Percentiles rank a stretch among this genome's conserved stretches.
Conservation (phyloP, 176 grass and related monocot species). For the Zoysia pacifica region DNA sequence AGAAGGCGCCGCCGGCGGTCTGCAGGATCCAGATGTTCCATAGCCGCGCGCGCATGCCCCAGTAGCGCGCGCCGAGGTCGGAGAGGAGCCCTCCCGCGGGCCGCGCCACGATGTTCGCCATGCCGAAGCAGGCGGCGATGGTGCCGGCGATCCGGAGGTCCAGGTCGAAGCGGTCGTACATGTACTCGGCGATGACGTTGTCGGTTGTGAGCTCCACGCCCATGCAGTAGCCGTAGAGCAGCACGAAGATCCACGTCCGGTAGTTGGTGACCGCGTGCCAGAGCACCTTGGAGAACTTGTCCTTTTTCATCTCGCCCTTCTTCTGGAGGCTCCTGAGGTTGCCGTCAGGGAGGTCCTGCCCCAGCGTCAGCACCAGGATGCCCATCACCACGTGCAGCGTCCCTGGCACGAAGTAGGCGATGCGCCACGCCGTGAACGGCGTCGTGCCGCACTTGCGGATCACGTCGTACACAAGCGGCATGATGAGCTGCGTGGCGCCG, state of each 20-base stretch:
- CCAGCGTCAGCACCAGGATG: constrained; percentile 62
- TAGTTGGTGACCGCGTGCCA: constrained; percentile 78
- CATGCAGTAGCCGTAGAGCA: constrained; percentile 90
- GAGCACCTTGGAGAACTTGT: constrained; percentile 80
- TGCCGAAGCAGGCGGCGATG: constrained; percentile 87
- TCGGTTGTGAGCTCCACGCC: constrained; percentile 91
- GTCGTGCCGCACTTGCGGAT: constrained; percentile 60
- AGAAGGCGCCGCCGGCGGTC: constrained; percentile 78
- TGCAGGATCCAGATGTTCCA: constrained; percentile 96
- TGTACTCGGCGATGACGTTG: constrained; percentile 92
- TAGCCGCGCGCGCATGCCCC: constrained; percentile 75
- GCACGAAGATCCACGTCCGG: constrained; percentile 85
- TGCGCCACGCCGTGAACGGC: constrained; percentile 62
- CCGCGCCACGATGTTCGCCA: constrained; percentile 78
- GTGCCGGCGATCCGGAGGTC: constrained; percentile 68
- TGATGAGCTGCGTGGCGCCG: constrained; percentile 88
- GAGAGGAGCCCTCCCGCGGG: constrained; percentile 67
- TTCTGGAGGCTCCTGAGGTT: constrained; percentile 68
- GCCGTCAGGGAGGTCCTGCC: constrained; percentile 88
- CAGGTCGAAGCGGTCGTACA: constrained; percentile 73
- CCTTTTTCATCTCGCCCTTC: constrained; percentile 58
- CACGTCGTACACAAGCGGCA: constrained; percentile 78
- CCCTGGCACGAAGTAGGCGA: constrained; percentile 78
- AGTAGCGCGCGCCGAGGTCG: constrained; percentile 52
- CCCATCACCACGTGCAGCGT: constrained; percentile 66